Evolutionary conservation across 768 basidiomycete species (phyloP).

Genomic region (Tephrocybe sp.): DNA sequence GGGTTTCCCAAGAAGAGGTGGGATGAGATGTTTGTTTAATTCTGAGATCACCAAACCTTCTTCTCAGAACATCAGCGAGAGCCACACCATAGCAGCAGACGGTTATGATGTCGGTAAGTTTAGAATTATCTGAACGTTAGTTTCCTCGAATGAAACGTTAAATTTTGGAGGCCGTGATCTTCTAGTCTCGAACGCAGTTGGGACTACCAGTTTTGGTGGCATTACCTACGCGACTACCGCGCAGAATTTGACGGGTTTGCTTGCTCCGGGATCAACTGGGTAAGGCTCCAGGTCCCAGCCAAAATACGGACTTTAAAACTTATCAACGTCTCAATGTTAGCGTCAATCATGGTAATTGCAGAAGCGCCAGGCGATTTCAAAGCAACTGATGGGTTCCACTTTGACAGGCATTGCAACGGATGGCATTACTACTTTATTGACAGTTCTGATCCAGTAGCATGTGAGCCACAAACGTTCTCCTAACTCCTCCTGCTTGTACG

Average conservation of each 20-base stretch:
- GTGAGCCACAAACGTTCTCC: no score
- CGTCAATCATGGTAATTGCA: conserved; percentile 32
- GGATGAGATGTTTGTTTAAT: background rate
- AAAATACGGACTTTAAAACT: background rate
- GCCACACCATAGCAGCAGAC: conserved; percentile 31
- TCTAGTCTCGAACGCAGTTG: conserved; percentile 27
- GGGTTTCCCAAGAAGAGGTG: conserved; percentile 38
- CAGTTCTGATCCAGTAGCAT: conserved; percentile 40
- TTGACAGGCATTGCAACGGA: conserved; percentile 56
- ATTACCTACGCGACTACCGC: conserved; percentile 47
- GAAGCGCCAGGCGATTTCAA: background rate
- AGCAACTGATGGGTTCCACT: background rate
- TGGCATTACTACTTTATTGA: conserved; percentile 55
- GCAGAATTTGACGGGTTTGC: conserved; percentile 51
- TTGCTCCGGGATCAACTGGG: conserved; percentile 50
- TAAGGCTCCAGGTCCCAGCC: conserved; percentile 26
- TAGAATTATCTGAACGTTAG: background rate
- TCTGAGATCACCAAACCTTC: background rate
- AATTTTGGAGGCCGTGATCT: conserved; percentile 25
- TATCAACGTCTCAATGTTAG: conserved; percentile 12
- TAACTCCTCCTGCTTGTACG: no score
- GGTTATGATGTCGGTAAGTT: conserved; percentile 33
- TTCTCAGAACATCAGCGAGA: conserved; percentile 24
- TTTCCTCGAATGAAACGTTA: no score
- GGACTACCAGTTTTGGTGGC: conserved; percentile 37